Percentiles rank a stretch among this genome's conserved stretches.
Evolutionary conservation across 495 filamentous ascomycete species (phyloP).

Genomic region (Barbatosphaeria neglecta): DNA sequence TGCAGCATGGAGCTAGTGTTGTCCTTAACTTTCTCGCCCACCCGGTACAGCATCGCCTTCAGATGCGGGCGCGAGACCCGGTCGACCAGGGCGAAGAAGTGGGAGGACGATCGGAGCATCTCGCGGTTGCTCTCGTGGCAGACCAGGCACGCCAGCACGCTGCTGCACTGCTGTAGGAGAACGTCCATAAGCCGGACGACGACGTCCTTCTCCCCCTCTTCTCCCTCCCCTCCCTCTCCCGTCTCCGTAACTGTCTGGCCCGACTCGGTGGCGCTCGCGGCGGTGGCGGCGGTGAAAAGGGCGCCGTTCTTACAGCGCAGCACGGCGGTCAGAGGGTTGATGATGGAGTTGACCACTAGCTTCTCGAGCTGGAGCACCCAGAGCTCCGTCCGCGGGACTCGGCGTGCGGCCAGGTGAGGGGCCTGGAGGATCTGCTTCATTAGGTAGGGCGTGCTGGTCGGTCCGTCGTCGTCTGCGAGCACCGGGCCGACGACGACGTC

Average conservation of each 20-base stretch:
- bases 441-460: slow-evolving; percentile 6
- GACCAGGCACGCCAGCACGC: slow-evolving; percentile 42
- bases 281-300: no score
- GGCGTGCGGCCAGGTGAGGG: slow-evolving; percentile 28
- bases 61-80: slow-evolving; percentile 14
- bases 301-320: slow-evolving; percentile 63
- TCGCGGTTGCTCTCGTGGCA: slow-evolving; percentile 9
- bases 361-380: slow-evolving; percentile 42
- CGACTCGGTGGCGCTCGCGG: no score
- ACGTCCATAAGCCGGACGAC: slow-evolving; percentile 36
- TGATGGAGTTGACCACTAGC: slow-evolving; percentile 64
- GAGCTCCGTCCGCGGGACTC: slow-evolving; percentile 35
- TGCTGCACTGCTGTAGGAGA: slow-evolving; percentile 54
- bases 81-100: slow-evolving; percentile 36
- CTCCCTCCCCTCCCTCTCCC: no score
- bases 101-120: no score
- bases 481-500: slow-evolving; percentile 21
- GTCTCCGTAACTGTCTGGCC: no score
- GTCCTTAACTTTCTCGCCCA: slow-evolving; percentile 48
- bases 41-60: slow-evolving; percentile 11
- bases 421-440: slow-evolving; percentile 12
- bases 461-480: slow-evolving; percentile 1
- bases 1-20: slow-evolving; percentile 77
- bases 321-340: slow-evolving; percentile 72
- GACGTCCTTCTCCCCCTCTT: no score